Percentiles rank a stretch among this genome's conserved stretches.
Conservation (phyloP, 2,329 filamentous ascomycete species). For the Ceratocystis eucalypticola region DNA sequence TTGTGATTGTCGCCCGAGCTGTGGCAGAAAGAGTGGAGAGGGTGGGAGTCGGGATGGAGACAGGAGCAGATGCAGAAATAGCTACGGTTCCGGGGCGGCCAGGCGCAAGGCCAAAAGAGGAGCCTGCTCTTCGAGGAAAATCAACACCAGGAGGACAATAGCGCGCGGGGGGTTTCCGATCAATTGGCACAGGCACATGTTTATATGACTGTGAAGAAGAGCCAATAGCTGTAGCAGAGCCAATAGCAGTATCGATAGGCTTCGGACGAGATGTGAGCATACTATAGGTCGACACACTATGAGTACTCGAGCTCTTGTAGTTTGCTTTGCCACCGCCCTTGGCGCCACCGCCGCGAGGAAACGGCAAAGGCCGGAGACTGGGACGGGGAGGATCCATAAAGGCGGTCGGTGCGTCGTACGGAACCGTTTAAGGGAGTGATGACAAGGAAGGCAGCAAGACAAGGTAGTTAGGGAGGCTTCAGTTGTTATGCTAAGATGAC, state of each 20-base stretch:
- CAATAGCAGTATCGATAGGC: background rate
- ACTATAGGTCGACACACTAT: background rate
- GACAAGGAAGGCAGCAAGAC: background rate
- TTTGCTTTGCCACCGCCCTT: background rate
- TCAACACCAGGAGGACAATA: background rate
- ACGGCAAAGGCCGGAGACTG: slow-evolving; percentile 2
- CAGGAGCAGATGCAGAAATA: background rate
- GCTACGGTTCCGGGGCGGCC: background rate
- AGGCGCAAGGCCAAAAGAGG: background rate
- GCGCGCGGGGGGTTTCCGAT: background rate
- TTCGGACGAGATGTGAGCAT: background rate
- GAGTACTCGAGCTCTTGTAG: slow-evolving; percentile 8
- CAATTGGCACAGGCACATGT: background rate
- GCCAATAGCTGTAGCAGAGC: background rate
- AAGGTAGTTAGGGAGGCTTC: background rate
- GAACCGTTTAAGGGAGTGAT: background rate
- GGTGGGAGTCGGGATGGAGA: background rate
- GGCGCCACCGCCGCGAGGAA: background rate
- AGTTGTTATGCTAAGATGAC: background rate
- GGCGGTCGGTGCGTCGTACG: background rate
- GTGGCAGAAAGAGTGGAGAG: background rate
- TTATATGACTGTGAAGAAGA: background rate
- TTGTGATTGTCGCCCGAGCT: background rate
- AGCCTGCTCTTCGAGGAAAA: background rate
- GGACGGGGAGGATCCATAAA: slow-evolving; percentile 1